These are phyloP conservation scores for Pilasporangium apinafurcum DNA, from an alignment of 352 stramenopile genomes.

Conservation along the genomic window DNA sequence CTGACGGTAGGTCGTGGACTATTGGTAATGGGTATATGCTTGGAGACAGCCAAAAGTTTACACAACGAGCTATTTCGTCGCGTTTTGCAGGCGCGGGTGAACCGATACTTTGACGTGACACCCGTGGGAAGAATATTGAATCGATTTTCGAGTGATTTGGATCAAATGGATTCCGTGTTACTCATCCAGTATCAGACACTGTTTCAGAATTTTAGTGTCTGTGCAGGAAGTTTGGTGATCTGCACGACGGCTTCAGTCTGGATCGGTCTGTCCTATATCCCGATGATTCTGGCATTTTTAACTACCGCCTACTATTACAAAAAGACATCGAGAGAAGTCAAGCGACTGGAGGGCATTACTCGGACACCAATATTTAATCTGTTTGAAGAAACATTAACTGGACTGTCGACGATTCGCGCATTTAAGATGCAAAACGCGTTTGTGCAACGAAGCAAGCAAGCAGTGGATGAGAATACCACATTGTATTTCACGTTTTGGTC, in stretches of 20 bases:
- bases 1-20: constrained; percentile 16
- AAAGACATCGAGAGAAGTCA: constrained; percentile 76
- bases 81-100: constrained; percentile 42
- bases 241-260: constrained; percentile 27
- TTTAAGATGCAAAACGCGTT: constrained; percentile 42
- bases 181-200: constrained; percentile 34
- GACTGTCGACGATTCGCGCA: constrained; percentile 90
- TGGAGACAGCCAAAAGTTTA: constrained; percentile 28
- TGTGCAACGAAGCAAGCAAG: constrained; percentile 17
- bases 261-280: constrained; percentile 52
- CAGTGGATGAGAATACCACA: constrained; percentile 33
- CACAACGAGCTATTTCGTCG: constrained; percentile 42
- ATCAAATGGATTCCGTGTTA: constrained; percentile 42
- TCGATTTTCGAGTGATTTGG: constrained; percentile 52
- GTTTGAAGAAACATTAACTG: constrained; percentile 89
- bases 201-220: constrained; percentile 20
- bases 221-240: constrained; percentile 23
- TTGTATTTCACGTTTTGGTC: constrained; percentile 33
- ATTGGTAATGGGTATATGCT: constrained; percentile 28
- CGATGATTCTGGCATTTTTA: constrained; percentile 44
- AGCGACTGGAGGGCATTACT: constrained; percentile 90
- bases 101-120: constrained; percentile 61
- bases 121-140: constrained; percentile 65
- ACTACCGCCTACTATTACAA: constrained; percentile 81
- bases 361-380: constrained; percentile 89